Evolutionary conservation across 73 alveolate genomes (phyloP).

Genomic region (Blepharisma stoltei): DNA sequence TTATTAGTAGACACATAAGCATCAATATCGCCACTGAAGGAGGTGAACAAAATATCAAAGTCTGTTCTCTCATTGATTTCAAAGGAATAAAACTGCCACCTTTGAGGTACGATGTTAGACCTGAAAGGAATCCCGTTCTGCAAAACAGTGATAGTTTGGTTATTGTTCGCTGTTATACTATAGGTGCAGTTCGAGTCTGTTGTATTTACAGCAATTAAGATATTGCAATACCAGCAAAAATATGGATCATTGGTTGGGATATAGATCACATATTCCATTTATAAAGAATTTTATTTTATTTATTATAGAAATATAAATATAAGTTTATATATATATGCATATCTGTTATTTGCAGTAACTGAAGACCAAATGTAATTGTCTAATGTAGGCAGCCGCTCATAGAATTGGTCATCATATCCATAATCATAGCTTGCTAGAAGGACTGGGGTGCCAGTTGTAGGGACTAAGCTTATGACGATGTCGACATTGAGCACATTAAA

Average conservation of each 20-base stretch:
- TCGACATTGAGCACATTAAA: not conserved
- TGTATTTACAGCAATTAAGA: not conserved
- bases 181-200: not conserved
- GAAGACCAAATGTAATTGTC: not conserved
- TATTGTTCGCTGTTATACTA: not conserved
- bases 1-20: not conserved
- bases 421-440: not conserved
- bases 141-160: not conserved
- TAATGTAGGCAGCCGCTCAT: not conserved
- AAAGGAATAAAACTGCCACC: slow-evolving; percentile 7
- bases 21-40: slow-evolving; percentile 4
- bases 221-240: not conserved
- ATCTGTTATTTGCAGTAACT: not conserved
- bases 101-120: not conserved
- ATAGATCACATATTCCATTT: too few species aligned
- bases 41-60: not conserved
- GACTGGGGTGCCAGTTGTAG: not conserved
- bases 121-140: slow-evolving; percentile 19
- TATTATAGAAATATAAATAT: too few species aligned
- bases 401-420: not conserved
- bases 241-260: not conserved
- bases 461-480: not conserved
- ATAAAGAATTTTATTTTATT: too few species aligned
- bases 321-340: too few species aligned
- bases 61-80: not conserved